Percentiles rank a stretch among this genome's conserved stretches.
Conservation (phyloP, 768 basidiomycete species). For the Russula dissimulans region DNA sequence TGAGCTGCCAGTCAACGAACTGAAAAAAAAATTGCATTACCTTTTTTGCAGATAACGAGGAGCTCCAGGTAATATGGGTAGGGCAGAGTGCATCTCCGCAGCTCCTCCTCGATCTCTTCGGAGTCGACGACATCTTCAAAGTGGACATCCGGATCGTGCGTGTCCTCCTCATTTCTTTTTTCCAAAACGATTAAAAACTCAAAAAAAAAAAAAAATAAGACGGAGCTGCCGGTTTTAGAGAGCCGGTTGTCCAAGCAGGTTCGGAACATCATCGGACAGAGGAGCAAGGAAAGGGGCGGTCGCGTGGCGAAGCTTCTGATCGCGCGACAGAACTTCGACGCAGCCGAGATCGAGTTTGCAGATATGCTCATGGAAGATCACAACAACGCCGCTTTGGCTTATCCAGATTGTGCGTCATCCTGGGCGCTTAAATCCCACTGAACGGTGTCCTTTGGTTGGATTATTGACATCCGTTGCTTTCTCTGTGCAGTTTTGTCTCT, state of each 20-base stretch:
- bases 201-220: constrained; percentile 32
- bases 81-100: constrained; percentile 76
- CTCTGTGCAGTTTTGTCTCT: constrained; percentile 14
- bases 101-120: constrained; percentile 75
- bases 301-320: constrained; percentile 55
- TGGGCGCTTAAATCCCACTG: background rate
- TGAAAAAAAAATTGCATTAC: background rate
- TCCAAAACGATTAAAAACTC: too few relatives aligned
- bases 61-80: constrained; percentile 83
- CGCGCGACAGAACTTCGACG: constrained; percentile 90
- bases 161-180: background rate
- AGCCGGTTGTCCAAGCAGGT: constrained; percentile 78
- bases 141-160: constrained; percentile 65
- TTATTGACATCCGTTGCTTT: background rate
- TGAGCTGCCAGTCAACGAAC: background rate
- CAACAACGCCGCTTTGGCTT: constrained; percentile 92
- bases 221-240: constrained; percentile 56
- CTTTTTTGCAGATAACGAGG: constrained; percentile 68
- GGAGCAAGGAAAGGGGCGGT: constrained; percentile 43
- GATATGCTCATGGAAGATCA: constrained; percentile 97
- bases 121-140: constrained; percentile 64
- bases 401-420: constrained; percentile 66
- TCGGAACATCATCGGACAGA: constrained; percentile 71
- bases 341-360: constrained; percentile 86
- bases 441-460: too few relatives aligned